phyloP scores from a whole-genome alignment of 1,139 yeast species.

The Candida sp. region DNA sequence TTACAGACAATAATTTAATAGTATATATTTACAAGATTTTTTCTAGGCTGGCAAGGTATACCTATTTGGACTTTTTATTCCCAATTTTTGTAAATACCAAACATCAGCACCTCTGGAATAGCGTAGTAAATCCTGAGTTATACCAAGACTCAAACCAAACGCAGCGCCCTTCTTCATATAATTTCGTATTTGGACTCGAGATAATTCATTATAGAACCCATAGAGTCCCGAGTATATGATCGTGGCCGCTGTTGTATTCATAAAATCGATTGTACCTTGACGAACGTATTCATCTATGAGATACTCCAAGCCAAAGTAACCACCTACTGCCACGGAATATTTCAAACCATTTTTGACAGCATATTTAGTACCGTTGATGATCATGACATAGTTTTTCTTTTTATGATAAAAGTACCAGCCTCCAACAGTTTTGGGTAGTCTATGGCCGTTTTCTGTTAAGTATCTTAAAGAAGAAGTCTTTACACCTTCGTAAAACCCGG shows the following conservation, averaged over 20 bases:
- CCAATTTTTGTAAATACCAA: constrained; percentile 50
- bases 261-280: constrained; percentile 52
- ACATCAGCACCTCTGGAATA: constrained; percentile 56
- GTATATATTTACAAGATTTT: too few relatives aligned
- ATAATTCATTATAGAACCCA: constrained; percentile 43
- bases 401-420: constrained; percentile 93
- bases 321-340: constrained; percentile 43
- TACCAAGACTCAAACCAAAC: constrained; percentile 59
- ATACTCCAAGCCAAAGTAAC: constrained; percentile 63
- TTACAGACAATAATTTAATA: too few relatives aligned
- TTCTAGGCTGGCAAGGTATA: not conserved
- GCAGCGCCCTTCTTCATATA: constrained; percentile 52
- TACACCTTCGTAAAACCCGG: constrained; percentile 66
- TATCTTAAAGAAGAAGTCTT: constrained; percentile 55
- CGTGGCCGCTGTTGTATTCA: constrained; percentile 56
- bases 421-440: constrained; percentile 74
- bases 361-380: constrained; percentile 47
- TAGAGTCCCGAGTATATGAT: constrained; percentile 52
- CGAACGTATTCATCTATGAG: constrained; percentile 48
- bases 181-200: constrained; percentile 43
- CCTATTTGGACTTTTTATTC: constrained; percentile 1
- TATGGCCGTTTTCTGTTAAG: constrained; percentile 78
- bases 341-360: constrained; percentile 46
- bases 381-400: constrained; percentile 74
- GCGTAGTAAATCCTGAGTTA: constrained; percentile 62